Evolutionary conservation across 169 alveolate species (phyloP).

Genomic region (Plasmodium knowlesi): DNA sequence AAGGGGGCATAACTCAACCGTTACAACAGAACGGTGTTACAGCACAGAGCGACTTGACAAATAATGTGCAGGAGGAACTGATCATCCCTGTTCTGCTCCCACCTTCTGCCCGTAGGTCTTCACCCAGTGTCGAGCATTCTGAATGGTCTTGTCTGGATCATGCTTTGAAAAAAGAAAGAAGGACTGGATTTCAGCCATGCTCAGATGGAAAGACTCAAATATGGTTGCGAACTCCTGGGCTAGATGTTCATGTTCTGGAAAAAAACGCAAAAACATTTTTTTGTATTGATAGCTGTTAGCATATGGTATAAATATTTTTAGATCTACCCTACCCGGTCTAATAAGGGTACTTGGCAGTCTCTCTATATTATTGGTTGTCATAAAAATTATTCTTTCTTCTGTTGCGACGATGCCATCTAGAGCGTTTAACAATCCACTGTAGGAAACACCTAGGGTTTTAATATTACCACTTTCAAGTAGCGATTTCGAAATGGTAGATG

Average conservation of each 20-base stretch:
- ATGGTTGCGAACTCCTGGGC: slow-evolving; percentile 79
- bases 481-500: not conserved
- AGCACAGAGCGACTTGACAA: not conserved
- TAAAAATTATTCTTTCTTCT: slow-evolving; percentile 86
- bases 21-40: no score
- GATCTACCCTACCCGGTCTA: slow-evolving; percentile 89
- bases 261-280: slow-evolving; percentile 82
- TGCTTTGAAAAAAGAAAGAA: slow-evolving; percentile 83
- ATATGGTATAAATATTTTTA: slow-evolving; percentile 84
- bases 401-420: slow-evolving; percentile 89
- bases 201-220: slow-evolving; percentile 73
- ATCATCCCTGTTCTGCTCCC: not conserved
- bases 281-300: slow-evolving; percentile 82
- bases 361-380: slow-evolving; percentile 87
- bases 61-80: not conserved
- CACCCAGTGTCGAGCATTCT: slow-evolving; percentile 80
- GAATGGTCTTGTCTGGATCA: slow-evolving; percentile 77
- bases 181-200: slow-evolving; percentile 89
- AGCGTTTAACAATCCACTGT: slow-evolving; percentile 89
- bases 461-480: not conserved
- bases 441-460: slow-evolving; percentile 82
- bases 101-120: slow-evolving; percentile 62
- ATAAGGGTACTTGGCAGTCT: slow-evolving; percentile 83
- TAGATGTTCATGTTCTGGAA: slow-evolving; percentile 79
- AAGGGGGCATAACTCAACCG: not conserved